Evolutionary conservation across 192 early-diverging fungal genomes (phyloP).

Genomic region (Entrophospora sp.): DNA sequence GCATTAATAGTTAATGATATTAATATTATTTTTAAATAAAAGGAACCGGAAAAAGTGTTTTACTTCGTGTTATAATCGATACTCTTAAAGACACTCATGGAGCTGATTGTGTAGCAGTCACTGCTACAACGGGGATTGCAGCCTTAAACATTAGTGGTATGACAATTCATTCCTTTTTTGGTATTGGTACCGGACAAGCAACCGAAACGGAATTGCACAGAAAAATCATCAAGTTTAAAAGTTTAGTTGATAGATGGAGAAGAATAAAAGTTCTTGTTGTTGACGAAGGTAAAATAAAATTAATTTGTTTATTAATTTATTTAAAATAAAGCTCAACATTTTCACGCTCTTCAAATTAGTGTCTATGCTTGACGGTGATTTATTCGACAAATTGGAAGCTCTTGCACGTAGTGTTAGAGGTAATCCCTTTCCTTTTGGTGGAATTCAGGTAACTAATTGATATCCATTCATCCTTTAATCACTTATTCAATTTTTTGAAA

Average conservation of each 20-base stretch:
- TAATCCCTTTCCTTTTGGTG: constrained; percentile 53
- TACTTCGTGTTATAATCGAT: constrained; percentile 32
- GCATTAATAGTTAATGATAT: background rate
- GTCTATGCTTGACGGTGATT: constrained; percentile 66
- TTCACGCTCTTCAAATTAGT: constrained; percentile 24
- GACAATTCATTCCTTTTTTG: constrained; percentile 52
- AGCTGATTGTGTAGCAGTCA: constrained; percentile 38
- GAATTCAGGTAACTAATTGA: constrained; percentile 48
- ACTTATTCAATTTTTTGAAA: background rate
- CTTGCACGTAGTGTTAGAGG: constrained; percentile 47
- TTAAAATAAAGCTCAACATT: background rate
- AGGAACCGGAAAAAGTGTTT: constrained; percentile 36
- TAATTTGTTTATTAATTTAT: background rate
- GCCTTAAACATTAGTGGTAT: constrained; percentile 50
- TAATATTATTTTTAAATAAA: background rate
- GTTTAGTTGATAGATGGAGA: constrained; percentile 47
- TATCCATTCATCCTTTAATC: background rate
- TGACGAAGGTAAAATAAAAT: constrained; percentile 64
- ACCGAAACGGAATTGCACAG: constrained; percentile 15
- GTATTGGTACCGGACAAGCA: constrained; percentile 54
- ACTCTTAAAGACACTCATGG: constrained; percentile 14
- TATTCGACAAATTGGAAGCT: constrained; percentile 65
- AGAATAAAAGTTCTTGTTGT: constrained; percentile 57
- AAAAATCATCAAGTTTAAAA: constrained; percentile 22
- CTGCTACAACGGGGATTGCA: constrained; percentile 50